Evolutionary conservation across 2,329 filamentous ascomycete genomes (phyloP).

Genomic region (Biscogniauxia marginata): DNA sequence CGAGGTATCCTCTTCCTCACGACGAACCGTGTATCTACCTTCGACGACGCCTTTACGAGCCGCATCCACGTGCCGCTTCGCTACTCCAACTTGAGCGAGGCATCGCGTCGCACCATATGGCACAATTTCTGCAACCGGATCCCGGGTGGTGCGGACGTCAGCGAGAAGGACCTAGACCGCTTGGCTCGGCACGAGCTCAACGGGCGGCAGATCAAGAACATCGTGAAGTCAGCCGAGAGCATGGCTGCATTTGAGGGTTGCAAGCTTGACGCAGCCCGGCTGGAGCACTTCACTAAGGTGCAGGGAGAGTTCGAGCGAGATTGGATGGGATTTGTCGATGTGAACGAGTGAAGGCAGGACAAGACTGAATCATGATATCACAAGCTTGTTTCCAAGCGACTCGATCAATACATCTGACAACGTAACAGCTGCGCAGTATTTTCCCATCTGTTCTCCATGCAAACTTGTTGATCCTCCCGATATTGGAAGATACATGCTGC

Average conservation of each 20-base stretch:
- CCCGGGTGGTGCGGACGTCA: constrained; percentile 21
- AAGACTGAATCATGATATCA: neutral
- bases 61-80: constrained; percentile 26
- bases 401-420: neutral
- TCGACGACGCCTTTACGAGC: constrained; percentile 24
- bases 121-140: constrained; percentile 26
- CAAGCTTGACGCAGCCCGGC: constrained; percentile 26
- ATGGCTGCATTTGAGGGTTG: constrained; percentile 33
- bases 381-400: neutral
- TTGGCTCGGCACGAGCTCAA: constrained; percentile 28
- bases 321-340: constrained; percentile 9
- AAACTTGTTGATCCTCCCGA: too few relatives aligned
- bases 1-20: constrained; percentile 24
- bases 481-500: too few relatives aligned
- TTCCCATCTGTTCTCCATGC: too few relatives aligned
- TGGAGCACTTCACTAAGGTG: constrained; percentile 32
- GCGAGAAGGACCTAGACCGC: constrained; percentile 16
- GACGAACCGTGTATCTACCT: constrained; percentile 20
- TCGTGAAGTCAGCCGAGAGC: constrained; percentile 31
- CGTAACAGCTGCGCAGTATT: too few relatives aligned
- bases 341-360: constrained; percentile 7
- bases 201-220: constrained; percentile 35
- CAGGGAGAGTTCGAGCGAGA: constrained; percentile 34
- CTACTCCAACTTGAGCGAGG: constrained; percentile 18
- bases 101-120: constrained; percentile 27